phyloP scores from a whole-genome alignment of 2,329 filamentous ascomycete species.

The Daldinia eschscholtzii region DNA sequence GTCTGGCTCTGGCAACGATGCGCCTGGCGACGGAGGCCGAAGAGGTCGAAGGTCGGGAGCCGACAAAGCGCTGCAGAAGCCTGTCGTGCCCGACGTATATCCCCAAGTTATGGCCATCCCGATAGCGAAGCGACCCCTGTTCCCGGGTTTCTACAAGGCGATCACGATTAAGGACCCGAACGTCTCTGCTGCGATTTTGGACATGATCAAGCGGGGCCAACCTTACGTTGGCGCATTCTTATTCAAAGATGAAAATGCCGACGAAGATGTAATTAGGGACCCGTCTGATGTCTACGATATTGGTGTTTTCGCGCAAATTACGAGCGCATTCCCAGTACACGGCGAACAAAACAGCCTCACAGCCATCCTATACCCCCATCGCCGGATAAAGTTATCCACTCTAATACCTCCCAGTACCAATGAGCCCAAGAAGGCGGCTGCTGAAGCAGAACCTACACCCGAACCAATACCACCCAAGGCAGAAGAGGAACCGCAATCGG shows the following conservation, averaged over 20 bases:
- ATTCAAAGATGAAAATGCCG: slow-evolving; percentile 95
- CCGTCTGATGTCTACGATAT: slow-evolving; percentile 94
- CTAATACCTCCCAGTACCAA: slow-evolving; percentile 76
- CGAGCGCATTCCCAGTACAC: slow-evolving; percentile 91
- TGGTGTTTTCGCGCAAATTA: slow-evolving; percentile 97
- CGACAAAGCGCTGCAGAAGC: slow-evolving; percentile 87
- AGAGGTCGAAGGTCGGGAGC: slow-evolving; percentile 75
- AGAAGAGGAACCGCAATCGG: slow-evolving; percentile 66
- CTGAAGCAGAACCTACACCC: slow-evolving; percentile 63
- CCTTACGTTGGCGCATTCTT: slow-evolving; percentile 97
- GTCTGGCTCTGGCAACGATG: slow-evolving; percentile 67
- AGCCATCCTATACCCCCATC: slow-evolving; percentile 94
- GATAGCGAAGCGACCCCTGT: slow-evolving; percentile 91
- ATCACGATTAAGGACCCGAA: slow-evolving; percentile 95
- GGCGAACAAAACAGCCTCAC: slow-evolving; percentile 89
- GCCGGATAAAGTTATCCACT: slow-evolving; percentile 89
- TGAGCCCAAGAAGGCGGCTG: slow-evolving; percentile 65
- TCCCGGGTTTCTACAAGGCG: slow-evolving; percentile 98
- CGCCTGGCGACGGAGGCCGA: slow-evolving; percentile 73
- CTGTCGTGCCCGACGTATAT: slow-evolving; percentile 92
- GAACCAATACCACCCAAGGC: slow-evolving; percentile 71
- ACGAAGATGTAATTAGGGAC: slow-evolving; percentile 93
- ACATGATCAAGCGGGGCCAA: slow-evolving; percentile 96
- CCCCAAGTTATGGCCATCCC: slow-evolving; percentile 98
- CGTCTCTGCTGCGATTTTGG: slow-evolving; percentile 90